Percentiles rank a stretch among this genome's conserved stretches.
Evolutionary conservation across 345 rosid genomes (phyloP).

Genomic region (Lepidium sativum): DNA sequence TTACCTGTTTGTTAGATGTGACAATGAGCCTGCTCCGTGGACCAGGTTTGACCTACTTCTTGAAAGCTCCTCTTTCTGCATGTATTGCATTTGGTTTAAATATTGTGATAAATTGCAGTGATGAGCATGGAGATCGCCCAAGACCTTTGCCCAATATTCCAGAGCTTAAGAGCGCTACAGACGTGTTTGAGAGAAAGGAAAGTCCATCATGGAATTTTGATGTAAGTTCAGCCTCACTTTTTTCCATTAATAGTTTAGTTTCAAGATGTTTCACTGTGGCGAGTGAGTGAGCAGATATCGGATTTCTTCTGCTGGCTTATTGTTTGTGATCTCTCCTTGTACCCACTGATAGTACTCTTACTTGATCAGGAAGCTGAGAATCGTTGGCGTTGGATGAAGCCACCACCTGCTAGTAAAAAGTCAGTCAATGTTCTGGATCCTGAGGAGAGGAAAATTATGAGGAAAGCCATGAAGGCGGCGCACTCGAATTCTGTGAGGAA

Average conservation of each 20-base stretch:
- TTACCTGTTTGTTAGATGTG: conserved; percentile 75
- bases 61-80: neutral
- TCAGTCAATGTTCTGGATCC: conserved; percentile 13
- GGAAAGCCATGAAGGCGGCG: conserved; percentile 22
- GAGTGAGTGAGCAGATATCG: neutral
- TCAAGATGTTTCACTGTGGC: neutral
- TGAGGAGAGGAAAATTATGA: conserved; percentile 26
- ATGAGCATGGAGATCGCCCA: conserved; percentile 63
- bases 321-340: neutral
- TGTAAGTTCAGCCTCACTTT: conserved; percentile 31
- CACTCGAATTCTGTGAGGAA: conserved; percentile 31
- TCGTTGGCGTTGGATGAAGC: conserved; percentile 54
- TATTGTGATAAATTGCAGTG: conserved; percentile 29
- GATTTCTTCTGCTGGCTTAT: neutral
- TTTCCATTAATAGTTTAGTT: neutral
- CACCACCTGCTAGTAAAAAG: conserved; percentile 45
- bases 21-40: conserved; percentile 73
- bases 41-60: conserved; percentile 43
- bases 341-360: neutral
- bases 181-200: conserved; percentile 45
- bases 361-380: conserved; percentile 37
- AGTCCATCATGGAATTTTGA: conserved; percentile 69
- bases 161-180: conserved; percentile 44
- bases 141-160: conserved; percentile 45
- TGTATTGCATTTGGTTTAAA: neutral